A percentile compares a stretch with the other conserved stretches of the same genome.
These are phyloP conservation scores for Gracilaria caudata DNA, from an alignment of 23 red algal genomes.

Conservation along the genomic window DNA sequence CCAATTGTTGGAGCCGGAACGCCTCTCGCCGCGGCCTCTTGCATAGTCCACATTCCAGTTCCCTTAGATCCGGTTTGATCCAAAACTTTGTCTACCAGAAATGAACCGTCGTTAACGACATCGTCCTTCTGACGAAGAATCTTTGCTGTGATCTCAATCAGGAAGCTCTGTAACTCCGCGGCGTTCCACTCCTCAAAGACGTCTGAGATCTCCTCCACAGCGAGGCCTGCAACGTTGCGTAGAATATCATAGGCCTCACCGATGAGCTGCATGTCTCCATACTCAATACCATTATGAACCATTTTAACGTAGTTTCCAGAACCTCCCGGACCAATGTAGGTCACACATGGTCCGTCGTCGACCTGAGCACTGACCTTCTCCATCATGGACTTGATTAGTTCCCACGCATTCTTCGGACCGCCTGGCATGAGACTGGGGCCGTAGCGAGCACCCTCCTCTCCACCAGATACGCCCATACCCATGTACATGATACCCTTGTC, in stretches of 20 bases:
- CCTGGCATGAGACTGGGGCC: constrained; percentile 99
- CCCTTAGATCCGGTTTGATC: constrained; percentile 95
- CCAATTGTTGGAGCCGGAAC: constrained; percentile 90
- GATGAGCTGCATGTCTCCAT: constrained; percentile 99
- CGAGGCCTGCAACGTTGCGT: constrained; percentile 56
- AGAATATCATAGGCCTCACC: constrained; percentile 93
- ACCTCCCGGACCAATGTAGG: constrained; percentile 92
- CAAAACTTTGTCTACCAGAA: constrained; percentile 81
- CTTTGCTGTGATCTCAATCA: constrained; percentile 95
- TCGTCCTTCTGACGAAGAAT: constrained; percentile 81
- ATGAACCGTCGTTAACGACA: constrained; percentile 66
- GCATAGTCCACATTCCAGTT: constrained; percentile 98
- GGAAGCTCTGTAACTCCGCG: constrained; percentile 85
- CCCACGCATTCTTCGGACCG: constrained; percentile 70
- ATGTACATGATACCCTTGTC: constrained; percentile 85
- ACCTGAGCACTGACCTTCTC: constrained; percentile 86
- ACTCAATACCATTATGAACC: constrained; percentile 99
- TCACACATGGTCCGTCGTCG: constrained; percentile 94
- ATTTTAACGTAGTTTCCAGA: constrained; percentile 99
- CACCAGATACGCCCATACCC: constrained; percentile 95
- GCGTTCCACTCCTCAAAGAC: constrained; percentile 94
- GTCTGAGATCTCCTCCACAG: constrained; percentile 42
- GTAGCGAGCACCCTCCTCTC: constrained; percentile 95
- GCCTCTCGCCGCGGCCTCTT: constrained; percentile 85
- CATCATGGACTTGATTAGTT: constrained; percentile 76